Evolutionary conservation across 768 basidiomycete genomes (phyloP), one percentile per base, ranked within the genome.

Genomic region (Xanthoconium purpureum): DNA sequence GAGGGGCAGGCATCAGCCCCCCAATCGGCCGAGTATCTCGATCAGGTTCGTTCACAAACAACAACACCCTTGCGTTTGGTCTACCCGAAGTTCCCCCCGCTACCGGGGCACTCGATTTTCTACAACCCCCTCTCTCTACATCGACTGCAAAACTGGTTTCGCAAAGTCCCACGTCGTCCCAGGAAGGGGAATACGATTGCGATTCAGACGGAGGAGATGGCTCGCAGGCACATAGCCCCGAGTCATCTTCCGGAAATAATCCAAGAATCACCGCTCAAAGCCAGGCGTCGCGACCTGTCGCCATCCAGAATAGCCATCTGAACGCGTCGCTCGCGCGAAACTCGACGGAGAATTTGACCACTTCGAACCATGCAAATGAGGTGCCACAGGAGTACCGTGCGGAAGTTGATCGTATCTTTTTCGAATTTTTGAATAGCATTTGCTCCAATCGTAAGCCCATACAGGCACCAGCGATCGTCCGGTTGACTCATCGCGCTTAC

Each of bases 341-440:
- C 7, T 71, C 70, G 5, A 42, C 43, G 33, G 70, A 71, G 57
- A 71, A 72, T 49, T 47, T 71, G n/a, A 9, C 57, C 14, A 8
- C 61, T 17, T 57, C 67, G 9, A 68, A 63, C 17, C 78, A 80
- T 54, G 75, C 73, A 51, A 82, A 81, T 55, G 89, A 91, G 64
- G 80, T 93, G 46, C 89, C 91, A 6, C 80, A 84, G 56, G 94
- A 96, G 70, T 88, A 93, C 63, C 82, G 84, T 54, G 73, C 77
- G 18, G 88, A 91, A 65, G 87, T 98, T 50, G 94, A 97, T 72
- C 83, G 86, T 59, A 86, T 97, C 66, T 97, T 98, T 74, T 85
- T 94, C 67, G 85, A 89, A 61, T 98, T 91, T 67, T 74, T 98
- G 63, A 94, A 88, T 68, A 83, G 78, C 51, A 82, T 91, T 52